Conservation (phyloP, 768 basidiomycete genomes). For the Amanita thiersii region DNA sequence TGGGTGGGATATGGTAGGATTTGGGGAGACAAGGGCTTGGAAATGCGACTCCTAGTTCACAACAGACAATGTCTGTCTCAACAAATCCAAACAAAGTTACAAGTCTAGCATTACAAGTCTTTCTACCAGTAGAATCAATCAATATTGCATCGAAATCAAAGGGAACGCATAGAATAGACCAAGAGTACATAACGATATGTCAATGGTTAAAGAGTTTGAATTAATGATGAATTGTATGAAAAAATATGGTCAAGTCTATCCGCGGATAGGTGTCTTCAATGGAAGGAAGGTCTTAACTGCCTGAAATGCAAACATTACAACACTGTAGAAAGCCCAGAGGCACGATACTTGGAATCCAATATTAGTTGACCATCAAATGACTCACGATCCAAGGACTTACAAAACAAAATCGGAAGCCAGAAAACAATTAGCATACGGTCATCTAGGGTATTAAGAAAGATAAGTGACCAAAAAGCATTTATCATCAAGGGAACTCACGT, state of each 20-base stretch:
- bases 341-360: conserved; percentile 40
- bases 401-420: conserved; percentile 78
- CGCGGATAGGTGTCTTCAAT: conserved; percentile 31
- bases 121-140: background rate
- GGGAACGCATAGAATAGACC: background rate
- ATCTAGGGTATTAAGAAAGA: conserved; percentile 32
- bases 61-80: no score
- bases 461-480: background rate
- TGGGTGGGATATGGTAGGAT: no score
- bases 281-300: conserved; percentile 40
- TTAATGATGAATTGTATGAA: conserved; percentile 1
- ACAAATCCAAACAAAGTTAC: conserved; percentile 5
- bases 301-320: conserved; percentile 43
- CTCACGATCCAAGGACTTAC: conserved; percentile 36
- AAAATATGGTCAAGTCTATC: conserved; percentile 19
- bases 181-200: background rate
- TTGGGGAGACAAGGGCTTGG: no score
- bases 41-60: no score
- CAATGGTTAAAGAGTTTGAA: background rate
- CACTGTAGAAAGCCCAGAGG: conserved; percentile 51
- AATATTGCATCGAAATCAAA: background rate
- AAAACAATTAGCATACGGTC: conserved; percentile 81
- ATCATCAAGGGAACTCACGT: conserved; percentile 37
- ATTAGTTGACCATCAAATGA: background rate
- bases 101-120: background rate